A percentile compares a stretch with the other conserved stretches of the same genome.
Evolutionary conservation across 495 filamentous ascomycete species (phyloP).

Genomic region (Achaetomiella virescens): DNA sequence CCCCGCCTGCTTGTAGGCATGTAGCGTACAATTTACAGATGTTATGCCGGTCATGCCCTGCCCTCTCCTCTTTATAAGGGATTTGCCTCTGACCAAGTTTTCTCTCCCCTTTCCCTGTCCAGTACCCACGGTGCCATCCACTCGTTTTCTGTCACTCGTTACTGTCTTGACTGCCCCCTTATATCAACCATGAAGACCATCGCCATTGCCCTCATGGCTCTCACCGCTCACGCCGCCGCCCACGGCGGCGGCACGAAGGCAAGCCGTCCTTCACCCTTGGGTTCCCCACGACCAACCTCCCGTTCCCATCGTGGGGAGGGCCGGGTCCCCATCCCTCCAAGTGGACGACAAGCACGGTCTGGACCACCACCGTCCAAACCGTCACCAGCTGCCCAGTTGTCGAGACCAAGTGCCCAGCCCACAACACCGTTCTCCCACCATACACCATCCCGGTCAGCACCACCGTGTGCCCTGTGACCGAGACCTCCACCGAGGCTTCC

Average conservation of each 20-base stretch:
- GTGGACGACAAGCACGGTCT: constrained; percentile 33
- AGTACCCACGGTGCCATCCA: constrained; percentile 24
- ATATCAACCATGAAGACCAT: constrained; percentile 23
- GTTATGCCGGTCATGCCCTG: no score
- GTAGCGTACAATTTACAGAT: neutral
- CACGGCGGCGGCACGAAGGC: neutral
- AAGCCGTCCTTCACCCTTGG: constrained; percentile 11
- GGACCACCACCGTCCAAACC: constrained; percentile 23
- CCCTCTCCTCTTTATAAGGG: no score
- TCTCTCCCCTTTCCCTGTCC: constrained; percentile 5
- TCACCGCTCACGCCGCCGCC: constrained; percentile 25
- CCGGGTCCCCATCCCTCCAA: neutral
- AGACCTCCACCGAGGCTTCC: constrained; percentile 9
- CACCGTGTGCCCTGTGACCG: constrained; percentile 32
- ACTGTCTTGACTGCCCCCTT: no score
- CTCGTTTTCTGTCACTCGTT: constrained; percentile 23
- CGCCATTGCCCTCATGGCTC: constrained; percentile 22
- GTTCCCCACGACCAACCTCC: neutral
- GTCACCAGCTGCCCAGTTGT: constrained; percentile 26
- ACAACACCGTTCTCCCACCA: constrained; percentile 32
- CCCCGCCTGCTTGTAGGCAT: neutral
- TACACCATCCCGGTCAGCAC: constrained; percentile 31
- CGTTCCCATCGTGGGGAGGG: neutral
- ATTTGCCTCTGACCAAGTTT: neutral
- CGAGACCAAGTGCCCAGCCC: constrained; percentile 24